Evolutionary conservation across 1,284 basidiomycete genomes (phyloP), one percentile per base, ranked within the genome.

Genomic region (Microbotryum saponariae): DNA sequence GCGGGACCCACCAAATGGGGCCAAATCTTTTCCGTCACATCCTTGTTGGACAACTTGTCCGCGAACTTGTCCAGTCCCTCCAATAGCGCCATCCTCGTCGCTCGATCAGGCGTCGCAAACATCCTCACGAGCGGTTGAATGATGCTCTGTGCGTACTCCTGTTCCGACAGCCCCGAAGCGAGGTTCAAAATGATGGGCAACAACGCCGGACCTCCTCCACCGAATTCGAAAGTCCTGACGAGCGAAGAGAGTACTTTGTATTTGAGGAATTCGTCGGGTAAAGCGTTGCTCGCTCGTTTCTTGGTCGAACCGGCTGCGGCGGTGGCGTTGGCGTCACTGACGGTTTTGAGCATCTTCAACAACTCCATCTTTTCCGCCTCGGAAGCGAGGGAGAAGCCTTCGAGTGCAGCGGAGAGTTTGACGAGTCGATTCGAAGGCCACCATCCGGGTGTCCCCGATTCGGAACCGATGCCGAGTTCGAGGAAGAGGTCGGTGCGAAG

Each of bases 41-140:
- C 83, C 75, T 86, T 87, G 73, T 86, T 85, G 73, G 96, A 91
- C 59, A 98, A 76, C 72, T 88, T 89, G 56, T 94, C 89, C 1
- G 82, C 83, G 73, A 91, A 97, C 65, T 91, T 85, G 2, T 83
- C 79, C 45, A 98, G 76, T 46, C 87, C 85, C 51, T 97, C 92
- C 16, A 98, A 81, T 46, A 98, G 77, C 1, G 91, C 91, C 87
- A 98, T 94, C 31, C 94, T 82, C 23, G 88, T 92, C 0, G 91
- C 91, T 52, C 96, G 83, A 76, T 98, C 93, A 0, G 91, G 88
- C 68, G 85, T 91, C 2, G 86, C 82, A 69, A 83, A 97, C 29
- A 96, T 79, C 74, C 87, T 89, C 53, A 91, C 81, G 0, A 97
- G 79, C 1, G 92, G 90, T 4, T 82, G 82, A 1, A 93, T 76